Evolutionary conservation across 352 stramenopile species (phyloP).

Genomic region (Pythium oligandrum): DNA sequence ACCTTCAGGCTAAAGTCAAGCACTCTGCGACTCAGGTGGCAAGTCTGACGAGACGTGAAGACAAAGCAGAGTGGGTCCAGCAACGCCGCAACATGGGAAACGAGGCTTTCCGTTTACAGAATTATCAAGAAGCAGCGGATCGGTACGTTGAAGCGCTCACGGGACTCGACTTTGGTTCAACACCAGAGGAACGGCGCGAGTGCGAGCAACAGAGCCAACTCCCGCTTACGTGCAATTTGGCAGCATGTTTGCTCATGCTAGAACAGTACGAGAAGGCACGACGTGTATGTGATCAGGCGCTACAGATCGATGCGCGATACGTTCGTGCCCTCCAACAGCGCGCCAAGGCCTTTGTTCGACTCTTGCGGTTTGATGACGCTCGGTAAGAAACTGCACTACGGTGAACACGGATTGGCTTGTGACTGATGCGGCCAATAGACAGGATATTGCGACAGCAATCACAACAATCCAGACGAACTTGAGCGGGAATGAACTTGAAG

Average conservation of each 20-base stretch:
- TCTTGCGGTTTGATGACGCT: slow-evolving; percentile 53
- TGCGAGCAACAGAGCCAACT: slow-evolving; percentile 53
- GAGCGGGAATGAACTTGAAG: too few relatives aligned
- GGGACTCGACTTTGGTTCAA: slow-evolving; percentile 53
- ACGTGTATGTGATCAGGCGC: slow-evolving; percentile 51
- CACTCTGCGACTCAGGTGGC: slow-evolving; percentile 56
- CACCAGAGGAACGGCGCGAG: slow-evolving; percentile 25
- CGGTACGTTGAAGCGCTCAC: slow-evolving; percentile 67
- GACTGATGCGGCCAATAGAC: neutral
- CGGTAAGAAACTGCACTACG: slow-evolving; percentile 23
- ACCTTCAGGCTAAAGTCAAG: slow-evolving; percentile 73
- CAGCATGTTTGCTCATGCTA: slow-evolving; percentile 67
- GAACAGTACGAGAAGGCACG: slow-evolving; percentile 71
- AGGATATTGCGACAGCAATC: too few relatives aligned
- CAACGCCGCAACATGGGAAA: slow-evolving; percentile 45
- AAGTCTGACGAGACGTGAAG: slow-evolving; percentile 19
- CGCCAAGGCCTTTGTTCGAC: slow-evolving; percentile 42
- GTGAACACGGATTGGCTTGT: neutral
- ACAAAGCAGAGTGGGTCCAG: slow-evolving; percentile 42
- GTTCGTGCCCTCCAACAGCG: slow-evolving; percentile 61
- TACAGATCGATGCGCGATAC: slow-evolving; percentile 37
- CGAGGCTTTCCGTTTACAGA: slow-evolving; percentile 33
- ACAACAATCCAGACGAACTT: too few relatives aligned
- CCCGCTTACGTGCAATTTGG: slow-evolving; percentile 77
- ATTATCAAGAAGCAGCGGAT: slow-evolving; percentile 53